Conservation (phyloP, 2,329 filamentous ascomycete species). For the Shiraia bambusicola region DNA sequence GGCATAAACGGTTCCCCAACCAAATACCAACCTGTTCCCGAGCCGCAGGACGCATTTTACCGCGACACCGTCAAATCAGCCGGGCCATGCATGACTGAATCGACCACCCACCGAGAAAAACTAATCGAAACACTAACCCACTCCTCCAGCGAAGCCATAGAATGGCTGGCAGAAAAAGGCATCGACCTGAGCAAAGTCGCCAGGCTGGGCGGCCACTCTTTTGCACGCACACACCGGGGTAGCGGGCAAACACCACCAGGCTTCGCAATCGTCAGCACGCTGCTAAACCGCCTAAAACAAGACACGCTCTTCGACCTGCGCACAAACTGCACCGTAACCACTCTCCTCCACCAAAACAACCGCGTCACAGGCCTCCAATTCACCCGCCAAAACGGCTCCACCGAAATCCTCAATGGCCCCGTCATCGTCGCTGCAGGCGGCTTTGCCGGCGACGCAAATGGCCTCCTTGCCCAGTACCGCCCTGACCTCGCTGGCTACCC, state of each 20-base stretch:
- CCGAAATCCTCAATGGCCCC: constrained; percentile 51
- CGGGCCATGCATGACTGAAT: constrained; percentile 44
- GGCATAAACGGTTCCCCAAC: constrained; percentile 66
- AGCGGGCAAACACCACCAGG: constrained; percentile 59
- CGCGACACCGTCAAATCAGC: constrained; percentile 61
- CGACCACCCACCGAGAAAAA: constrained; percentile 37
- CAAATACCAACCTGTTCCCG: constrained; percentile 52
- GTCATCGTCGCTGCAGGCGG: constrained; percentile 64
- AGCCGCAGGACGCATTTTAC: constrained; percentile 49
- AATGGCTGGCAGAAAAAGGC: constrained; percentile 60
- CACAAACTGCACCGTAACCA: constrained; percentile 57
- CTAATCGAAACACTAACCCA: constrained; percentile 55
- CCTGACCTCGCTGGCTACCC: constrained; percentile 62
- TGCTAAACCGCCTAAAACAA: constrained; percentile 55
- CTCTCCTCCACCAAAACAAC: constrained; percentile 44
- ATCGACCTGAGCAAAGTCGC: constrained; percentile 62
- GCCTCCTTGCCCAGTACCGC: constrained; percentile 57
- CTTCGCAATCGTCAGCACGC: constrained; percentile 57
- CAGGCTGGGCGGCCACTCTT: constrained; percentile 60
- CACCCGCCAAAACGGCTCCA: constrained; percentile 32
- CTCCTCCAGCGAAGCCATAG: constrained; percentile 52
- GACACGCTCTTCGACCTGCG: constrained; percentile 55
- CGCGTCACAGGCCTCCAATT: constrained; percentile 58
- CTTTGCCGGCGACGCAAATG: constrained; percentile 63
- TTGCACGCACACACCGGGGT: constrained; percentile 60